Evolutionary conservation across 2,329 filamentous ascomycete species (phyloP), one percentile per base, ranked within the genome.

Genomic region (Hypoxylon sp.): DNA sequence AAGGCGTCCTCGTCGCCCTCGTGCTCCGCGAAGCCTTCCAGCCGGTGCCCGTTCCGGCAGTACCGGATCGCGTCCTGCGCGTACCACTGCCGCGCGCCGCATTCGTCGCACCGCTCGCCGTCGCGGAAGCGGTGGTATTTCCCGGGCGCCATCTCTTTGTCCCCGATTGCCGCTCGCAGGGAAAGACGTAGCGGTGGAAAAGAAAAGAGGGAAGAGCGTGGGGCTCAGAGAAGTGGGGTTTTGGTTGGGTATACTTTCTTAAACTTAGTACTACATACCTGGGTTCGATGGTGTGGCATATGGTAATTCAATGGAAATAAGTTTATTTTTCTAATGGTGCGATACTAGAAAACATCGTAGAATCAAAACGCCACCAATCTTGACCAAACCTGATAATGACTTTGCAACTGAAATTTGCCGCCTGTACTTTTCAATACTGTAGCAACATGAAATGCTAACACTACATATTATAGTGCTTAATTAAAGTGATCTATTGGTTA

Each of bases 31-130:
- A 86, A 88, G 1, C 85, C 86, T 82, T 93, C 89, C 73, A 94
- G 90, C 72, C 91, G 88, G 82, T 97, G 93, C 32, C 93, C 93
- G 72, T 92, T 90, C 70, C 91, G 86, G 79, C 93, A 97, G 78
- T 93, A 97, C 69, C 90, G 88, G 64, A 91, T 87, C 2, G 93
- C 93, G 79, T 92, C 92, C 72, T 94, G 89, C 32, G 90, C 83
- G 76, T 93, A 92, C 81, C 91, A 93, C 69, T 87, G 87, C 46
- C 85, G 86, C 56, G 92, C 91, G 66, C 91, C 90, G 77, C 93
- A 97, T 74, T 88, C 85, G 37, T 87, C 83, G 72, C 87, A 89
- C 50, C 83, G 80, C 73, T 89, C 84, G 32, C 85, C 85, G 21
- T 76, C 77, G n/a, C 83, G 83, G 72, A 89, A 87, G 51, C 81